Evolutionary conservation across 2,329 filamentous ascomycete species (phyloP), one percentile per base, ranked within the genome.

Genomic region (Talaromyces rugulosus): DNA sequence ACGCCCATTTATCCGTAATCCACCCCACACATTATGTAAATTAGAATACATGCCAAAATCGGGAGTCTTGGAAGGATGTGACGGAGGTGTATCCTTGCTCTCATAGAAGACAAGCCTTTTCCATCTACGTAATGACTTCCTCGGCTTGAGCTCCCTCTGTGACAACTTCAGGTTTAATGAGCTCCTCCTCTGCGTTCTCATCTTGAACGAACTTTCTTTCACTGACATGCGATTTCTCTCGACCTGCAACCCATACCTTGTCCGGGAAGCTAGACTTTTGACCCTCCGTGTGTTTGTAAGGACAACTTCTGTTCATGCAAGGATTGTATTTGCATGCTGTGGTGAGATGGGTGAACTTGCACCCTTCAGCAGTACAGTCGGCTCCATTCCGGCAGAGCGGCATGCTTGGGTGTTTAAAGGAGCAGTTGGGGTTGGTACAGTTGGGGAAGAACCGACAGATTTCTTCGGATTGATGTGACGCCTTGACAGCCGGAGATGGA

Each of bases 401-500:
- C 85, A 92, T 91, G 31, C 84, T 85, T 0, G 92, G 92, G 73
- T 99, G 95, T 75, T 89, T 89, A 82, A 97, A 99, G 1, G 90
- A 86, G 73, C 95, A 99, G 68, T 86, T 83, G 8, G 88, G 85
- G 75, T 98, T 97, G 56, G 91, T 89, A 81, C 92, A 96, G 78
- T 96, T 91, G 62, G 93, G 92, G 75, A 87, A 96, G 82, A 92
- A 96, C 72, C 89, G 91, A 85, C 93, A 96, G 71, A 96, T 89
- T 74, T 90, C 87, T 74, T 95, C 90, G 63, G 87, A 84, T 77
- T 96, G 90, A 73, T 94, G 91, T 30, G 88, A 87, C 58, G 85
- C 80, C 74, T 87, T 91, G 68, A 90, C 85, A 5, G 94, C 92
- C 1, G 95, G 95, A 6, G 93, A 97, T 2, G 95, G 95, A 75